Percentiles rank a stretch among this genome's conserved stretches.
These are phyloP conservation scores for Mucor racemosus DNA, from an alignment of 371 early-diverging fungal species.

Conservation along the genomic window DNA sequence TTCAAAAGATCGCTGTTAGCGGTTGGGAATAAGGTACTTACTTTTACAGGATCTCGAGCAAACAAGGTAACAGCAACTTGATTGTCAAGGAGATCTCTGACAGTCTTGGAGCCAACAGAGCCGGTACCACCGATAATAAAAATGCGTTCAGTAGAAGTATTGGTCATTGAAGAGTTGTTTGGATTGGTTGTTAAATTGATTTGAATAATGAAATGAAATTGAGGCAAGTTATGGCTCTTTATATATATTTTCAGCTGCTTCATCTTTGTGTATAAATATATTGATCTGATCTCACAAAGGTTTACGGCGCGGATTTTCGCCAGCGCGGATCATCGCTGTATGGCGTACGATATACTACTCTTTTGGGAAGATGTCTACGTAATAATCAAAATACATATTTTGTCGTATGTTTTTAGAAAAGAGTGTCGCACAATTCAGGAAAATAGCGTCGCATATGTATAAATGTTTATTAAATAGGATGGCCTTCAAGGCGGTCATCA, in stretches of 20 bases:
- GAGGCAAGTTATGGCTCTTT: background rate
- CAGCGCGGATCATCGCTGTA: background rate
- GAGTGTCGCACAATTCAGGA: no score
- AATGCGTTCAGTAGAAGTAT: slow-evolving; percentile 14
- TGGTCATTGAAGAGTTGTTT: background rate
- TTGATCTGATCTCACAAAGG: background rate
- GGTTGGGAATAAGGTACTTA: slow-evolving; percentile 8
- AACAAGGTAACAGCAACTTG: slow-evolving; percentile 24
- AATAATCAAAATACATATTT: no score
- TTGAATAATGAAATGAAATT: background rate
- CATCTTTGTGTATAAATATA: background rate
- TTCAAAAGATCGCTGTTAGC: background rate
- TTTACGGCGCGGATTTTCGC: background rate
- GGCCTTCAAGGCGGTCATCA: no score
- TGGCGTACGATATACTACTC: no score
- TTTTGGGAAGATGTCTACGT: no score
- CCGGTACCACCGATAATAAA: slow-evolving; percentile 43
- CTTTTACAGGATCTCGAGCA: slow-evolving; percentile 31
- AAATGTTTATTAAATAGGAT: no score
- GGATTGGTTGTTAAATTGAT: background rate
- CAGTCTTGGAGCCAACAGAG: slow-evolving; percentile 24
- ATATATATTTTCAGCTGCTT: background rate
- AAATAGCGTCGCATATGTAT: no score
- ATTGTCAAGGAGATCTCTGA: slow-evolving; percentile 19
- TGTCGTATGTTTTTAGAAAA: no score